phyloP scores from a whole-genome alignment of 2,329 filamentous ascomycete genomes.

The Cordyceps pruinosa region DNA sequence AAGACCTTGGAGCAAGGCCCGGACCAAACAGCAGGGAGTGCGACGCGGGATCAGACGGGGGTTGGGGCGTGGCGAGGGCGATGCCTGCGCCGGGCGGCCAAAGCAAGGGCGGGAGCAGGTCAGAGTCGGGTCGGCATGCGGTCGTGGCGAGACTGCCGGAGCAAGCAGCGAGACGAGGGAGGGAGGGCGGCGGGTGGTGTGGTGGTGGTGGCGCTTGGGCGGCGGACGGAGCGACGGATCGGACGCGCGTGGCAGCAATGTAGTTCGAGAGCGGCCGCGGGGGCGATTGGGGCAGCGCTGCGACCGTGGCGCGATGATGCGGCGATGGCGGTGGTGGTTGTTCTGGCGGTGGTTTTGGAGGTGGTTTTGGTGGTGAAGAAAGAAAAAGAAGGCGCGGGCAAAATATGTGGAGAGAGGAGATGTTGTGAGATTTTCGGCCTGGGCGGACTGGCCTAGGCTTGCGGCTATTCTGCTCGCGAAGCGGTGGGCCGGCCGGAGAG shows the following conservation, averaged over 20 bases:
- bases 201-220: neutral
- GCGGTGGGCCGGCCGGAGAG: too few relatives aligned
- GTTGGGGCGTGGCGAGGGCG: slow-evolving; percentile 12
- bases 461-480: too few relatives aligned
- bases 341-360: too few relatives aligned
- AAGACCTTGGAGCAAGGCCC: slow-evolving; percentile 27
- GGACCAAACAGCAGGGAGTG: slow-evolving; percentile 28
- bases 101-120: neutral
- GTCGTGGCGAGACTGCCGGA: neutral
- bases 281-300: neutral
- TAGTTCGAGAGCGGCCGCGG: neutral
- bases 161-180: neutral
- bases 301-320: neutral
- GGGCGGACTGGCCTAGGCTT: slow-evolving; percentile 6
- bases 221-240: neutral
- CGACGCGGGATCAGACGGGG: slow-evolving; percentile 12
- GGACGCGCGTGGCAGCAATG: neutral
- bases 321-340: neutral
- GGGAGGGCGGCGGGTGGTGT: neutral
- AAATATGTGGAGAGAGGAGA: slow-evolving; percentile 11
- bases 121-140: slow-evolving; percentile 10
- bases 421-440: slow-evolving; percentile 13
- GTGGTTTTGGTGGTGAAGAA: slow-evolving; percentile 7
- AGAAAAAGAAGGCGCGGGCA: slow-evolving; percentile 1
- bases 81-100: neutral